phyloP scores from a whole-genome alignment of 2,329 filamentous ascomycete genomes.

The Pseudogymnoascus sp. region DNA sequence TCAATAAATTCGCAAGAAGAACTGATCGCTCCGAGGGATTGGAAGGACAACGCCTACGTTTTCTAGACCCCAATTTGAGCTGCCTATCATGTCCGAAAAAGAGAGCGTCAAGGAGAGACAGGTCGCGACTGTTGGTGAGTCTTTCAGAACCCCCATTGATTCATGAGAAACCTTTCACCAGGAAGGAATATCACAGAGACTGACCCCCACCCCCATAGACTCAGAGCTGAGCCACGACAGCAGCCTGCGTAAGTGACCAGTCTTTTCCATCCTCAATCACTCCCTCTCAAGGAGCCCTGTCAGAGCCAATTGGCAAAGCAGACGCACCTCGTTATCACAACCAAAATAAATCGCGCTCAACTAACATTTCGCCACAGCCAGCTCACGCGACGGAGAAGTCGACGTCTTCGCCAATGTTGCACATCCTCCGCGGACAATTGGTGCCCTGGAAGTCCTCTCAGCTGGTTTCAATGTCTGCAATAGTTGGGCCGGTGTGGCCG shows the following conservation, averaged over 20 bases:
- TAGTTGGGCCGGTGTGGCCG: slow-evolving; percentile 3
- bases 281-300: background rate
- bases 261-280: background rate
- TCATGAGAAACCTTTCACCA: background rate
- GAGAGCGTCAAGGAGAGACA: background rate
- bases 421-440: background rate
- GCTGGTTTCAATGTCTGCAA: slow-evolving; percentile 5
- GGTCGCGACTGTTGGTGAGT: background rate
- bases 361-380: background rate
- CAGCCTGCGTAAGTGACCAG: background rate
- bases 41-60: background rate
- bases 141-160: background rate
- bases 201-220: background rate
- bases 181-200: background rate
- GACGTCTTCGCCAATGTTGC: background rate
- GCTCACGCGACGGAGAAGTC: background rate
- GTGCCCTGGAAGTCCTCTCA: background rate
- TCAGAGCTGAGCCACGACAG: slow-evolving; percentile 1
- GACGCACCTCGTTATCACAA: background rate
- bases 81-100: background rate
- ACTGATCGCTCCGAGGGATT: background rate
- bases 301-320: background rate
- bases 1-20: background rate
- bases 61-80: background rate
- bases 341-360: background rate